Conservation (phyloP, 1,139 yeast species). For the Saccharomyces hybrid region DNA sequence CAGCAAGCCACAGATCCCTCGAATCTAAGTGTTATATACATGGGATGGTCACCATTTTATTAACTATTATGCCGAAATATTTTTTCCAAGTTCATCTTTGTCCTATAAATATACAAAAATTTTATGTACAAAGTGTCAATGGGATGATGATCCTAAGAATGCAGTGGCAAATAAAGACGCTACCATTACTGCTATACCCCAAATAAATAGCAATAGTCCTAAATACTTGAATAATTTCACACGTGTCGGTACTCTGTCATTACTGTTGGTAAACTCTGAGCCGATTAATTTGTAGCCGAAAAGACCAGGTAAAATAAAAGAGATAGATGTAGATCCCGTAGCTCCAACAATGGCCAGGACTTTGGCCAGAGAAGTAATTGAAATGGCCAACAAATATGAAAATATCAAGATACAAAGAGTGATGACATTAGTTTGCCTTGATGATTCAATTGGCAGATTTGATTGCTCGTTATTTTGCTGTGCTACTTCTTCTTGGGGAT, state of each 20-base stretch:
- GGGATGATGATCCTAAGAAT: slow-evolving; percentile 45
- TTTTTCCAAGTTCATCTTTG: not conserved
- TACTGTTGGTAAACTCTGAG: slow-evolving; percentile 33
- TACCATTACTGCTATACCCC: slow-evolving; percentile 76
- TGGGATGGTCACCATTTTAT: slow-evolving; percentile 66
- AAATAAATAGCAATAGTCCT: slow-evolving; percentile 54
- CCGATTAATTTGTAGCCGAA: slow-evolving; percentile 70
- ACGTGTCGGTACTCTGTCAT: slow-evolving; percentile 34
- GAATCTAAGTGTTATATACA: slow-evolving; percentile 67
- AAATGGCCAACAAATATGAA: slow-evolving; percentile 64
- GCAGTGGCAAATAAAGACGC: slow-evolving; percentile 74
- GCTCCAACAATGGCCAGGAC: slow-evolving; percentile 91
- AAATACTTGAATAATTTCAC: slow-evolving; percentile 45
- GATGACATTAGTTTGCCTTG: slow-evolving; percentile 30
- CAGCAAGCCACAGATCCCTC: slow-evolving; percentile 63
- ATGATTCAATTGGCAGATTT: not conserved
- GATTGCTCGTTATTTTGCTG: not conserved
- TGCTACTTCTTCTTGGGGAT: not conserved
- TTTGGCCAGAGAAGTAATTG: slow-evolving; percentile 71
- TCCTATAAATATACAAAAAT: not conserved
- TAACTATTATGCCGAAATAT: slow-evolving; percentile 10
- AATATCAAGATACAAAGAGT: slow-evolving; percentile 55
- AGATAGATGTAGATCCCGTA: slow-evolving; percentile 89
- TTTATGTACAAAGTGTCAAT: slow-evolving; percentile 12
- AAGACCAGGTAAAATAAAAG: slow-evolving; percentile 86